A percentile compares a stretch with the other conserved stretches of the same genome.
Conservation (phyloP, 2,329 filamentous ascomycete species). For the Arthroderma uncinatum region DNA sequence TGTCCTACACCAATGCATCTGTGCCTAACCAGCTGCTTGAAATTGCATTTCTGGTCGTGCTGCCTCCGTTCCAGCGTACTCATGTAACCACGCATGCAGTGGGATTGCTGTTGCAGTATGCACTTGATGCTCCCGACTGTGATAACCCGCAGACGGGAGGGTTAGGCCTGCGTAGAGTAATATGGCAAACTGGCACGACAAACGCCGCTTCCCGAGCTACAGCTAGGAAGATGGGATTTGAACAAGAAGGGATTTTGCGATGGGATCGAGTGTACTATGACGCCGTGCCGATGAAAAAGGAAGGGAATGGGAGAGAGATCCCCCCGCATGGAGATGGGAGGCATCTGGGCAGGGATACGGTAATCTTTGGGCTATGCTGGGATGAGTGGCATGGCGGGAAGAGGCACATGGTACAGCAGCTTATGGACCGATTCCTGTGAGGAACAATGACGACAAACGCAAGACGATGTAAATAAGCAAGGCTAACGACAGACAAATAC, state of each 20-base stretch:
- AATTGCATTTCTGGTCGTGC: background rate
- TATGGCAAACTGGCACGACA: constrained; percentile 1
- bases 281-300: background rate
- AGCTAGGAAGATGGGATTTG: background rate
- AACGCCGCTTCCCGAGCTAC: background rate
- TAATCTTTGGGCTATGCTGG: background rate
- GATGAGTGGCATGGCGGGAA: background rate
- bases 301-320: background rate
- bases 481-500: background rate
- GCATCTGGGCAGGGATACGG: background rate
- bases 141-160: background rate
- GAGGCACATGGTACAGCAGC: background rate
- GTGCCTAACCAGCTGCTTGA: background rate
- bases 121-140: background rate
- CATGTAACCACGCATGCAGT: background rate
- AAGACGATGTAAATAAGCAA: background rate
- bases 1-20: background rate
- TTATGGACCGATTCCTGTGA: background rate
- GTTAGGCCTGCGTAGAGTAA: background rate
- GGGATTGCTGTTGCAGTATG: background rate
- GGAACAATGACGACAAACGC: background rate
- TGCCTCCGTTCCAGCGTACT: background rate
- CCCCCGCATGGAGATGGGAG: background rate
- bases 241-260: background rate
- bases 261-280: background rate